Evolutionary conservation across 2,329 filamentous ascomycete species (phyloP), one percentile per base, ranked within the genome.

Genomic region (Coniochaeta sp.): DNA sequence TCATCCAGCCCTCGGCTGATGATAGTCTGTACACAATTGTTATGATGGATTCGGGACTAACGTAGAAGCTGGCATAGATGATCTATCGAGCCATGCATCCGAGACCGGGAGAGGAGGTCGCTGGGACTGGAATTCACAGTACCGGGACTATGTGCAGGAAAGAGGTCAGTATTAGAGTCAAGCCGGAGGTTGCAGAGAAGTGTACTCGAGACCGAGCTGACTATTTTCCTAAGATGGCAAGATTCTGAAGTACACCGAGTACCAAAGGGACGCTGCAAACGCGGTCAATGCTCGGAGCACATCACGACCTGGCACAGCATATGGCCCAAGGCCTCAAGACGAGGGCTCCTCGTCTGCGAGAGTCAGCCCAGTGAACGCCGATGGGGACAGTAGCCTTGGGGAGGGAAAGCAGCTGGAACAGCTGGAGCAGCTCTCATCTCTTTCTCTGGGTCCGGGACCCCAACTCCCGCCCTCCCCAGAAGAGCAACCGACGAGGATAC

Each of bases 151-250:
- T 46, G 32, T 51, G 14, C 49, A 46, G 38, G 14, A 32, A 46
- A 30, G 16, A 51, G 49, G 49, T 33, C 9, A 31, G 49, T 51
- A n/a, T n/a, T n/a, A n/a, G n/a, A n/a, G n/a, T n/a, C n/a, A n/a
- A n/a, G n/a, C n/a, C n/a, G n/a, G n/a, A n/a, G n/a, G n/a, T n/a
- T n/a, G n/a, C n/a, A n/a, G n/a, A n/a, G n/a, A n/a, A n/a, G n/a
- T n/a, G n/a, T n/a, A n/a, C n/a, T 20, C 8, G 33, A 30, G 8
- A 45, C 13, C n/a, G 12, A 30, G 16, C 49, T 51, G 49, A 31
- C 45, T 16, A 9, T 47, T 8, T n/a, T 16, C 24, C 42, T 6
- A 20, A 49, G 48, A 33, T 13, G 30, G 26, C 1, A 2, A 40
- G 8, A 6, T 50, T 30, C 24, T 50, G 22, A 20, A 12, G n/a